Evolutionary conservation across 805 yeast genomes (phyloP).

Genomic region (Cyberlindnera sargentensis): DNA sequence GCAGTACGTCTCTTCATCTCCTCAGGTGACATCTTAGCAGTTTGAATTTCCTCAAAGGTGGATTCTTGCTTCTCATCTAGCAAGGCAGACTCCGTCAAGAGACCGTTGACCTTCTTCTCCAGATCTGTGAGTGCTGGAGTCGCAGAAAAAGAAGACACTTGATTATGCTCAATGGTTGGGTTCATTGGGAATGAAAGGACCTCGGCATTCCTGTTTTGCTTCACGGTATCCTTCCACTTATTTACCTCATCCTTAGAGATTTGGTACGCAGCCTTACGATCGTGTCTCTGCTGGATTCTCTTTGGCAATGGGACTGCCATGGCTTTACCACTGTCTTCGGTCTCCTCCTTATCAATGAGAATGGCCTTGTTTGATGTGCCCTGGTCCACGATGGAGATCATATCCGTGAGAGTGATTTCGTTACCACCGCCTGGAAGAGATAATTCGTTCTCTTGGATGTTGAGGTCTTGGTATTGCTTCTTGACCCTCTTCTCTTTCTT

Average conservation of each 20-base stretch:
- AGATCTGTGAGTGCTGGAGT: conserved; percentile 42
- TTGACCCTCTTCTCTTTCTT: conserved; percentile 35
- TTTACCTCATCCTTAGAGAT: conserved; percentile 79
- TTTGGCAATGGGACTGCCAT: conserved; percentile 78
- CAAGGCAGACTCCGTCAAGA: conserved; percentile 59
- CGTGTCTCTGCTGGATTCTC: conserved; percentile 78
- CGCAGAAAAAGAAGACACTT: conserved; percentile 51
- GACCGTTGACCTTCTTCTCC: conserved; percentile 55
- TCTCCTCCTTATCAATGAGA: conserved; percentile 30
- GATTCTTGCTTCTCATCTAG: conserved; percentile 69
- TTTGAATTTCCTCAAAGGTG: conserved; percentile 81
- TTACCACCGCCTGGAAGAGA: conserved; percentile 54
- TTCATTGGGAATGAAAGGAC: conserved; percentile 72
- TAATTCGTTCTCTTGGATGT: conserved; percentile 61
- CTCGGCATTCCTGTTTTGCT: conserved; percentile 75
- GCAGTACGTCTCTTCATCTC: conserved; percentile 71
- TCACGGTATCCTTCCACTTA: conserved; percentile 83
- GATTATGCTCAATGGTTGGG: conserved; percentile 35
- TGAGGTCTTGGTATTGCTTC: conserved; percentile 43
- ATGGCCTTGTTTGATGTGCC: conserved; percentile 45
- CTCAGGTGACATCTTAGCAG: conserved; percentile 72
- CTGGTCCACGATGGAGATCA: conserved; percentile 60
- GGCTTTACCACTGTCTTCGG: conserved; percentile 37
- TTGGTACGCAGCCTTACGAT: conserved; percentile 85
- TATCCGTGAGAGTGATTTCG: conserved; percentile 61